Evolutionary conservation across 2,329 filamentous ascomycete species (phyloP), one percentile per base, ranked within the genome.

Genomic region (Calcarisporium arbuscula): DNA sequence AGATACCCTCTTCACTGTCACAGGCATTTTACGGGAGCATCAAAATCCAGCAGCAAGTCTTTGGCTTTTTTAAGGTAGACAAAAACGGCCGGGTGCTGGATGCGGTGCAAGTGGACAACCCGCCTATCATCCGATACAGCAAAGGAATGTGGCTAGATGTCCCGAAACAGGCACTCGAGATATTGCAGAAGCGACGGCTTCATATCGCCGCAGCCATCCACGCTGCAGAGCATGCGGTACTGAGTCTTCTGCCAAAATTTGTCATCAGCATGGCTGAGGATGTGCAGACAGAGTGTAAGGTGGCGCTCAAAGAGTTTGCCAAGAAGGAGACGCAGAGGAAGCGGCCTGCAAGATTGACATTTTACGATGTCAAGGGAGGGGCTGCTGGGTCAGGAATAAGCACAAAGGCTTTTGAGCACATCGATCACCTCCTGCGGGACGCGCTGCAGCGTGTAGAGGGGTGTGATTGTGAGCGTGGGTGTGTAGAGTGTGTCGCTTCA

Each of bases 121-220:
- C 90, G 4, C 88, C 92, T 0, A 86, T 96, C 33, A 77, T 92
- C 32, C 77, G 88, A 4, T 74, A 81, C 52, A 85, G 78, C 49
- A 94, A 92, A 55, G 92, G 89, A 25, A 85, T 95, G 78, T 98
- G 92, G 92, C 74, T 96, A 11, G 90, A 96, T 54, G 79, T 98
- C 3, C 90, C 92, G 0, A 80, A 80, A 41, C 59, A 58, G 1
- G 88, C 88, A 0, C 73, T 96, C 6, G 77, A 87, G 11, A 88
- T 95, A 27, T 71, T 98, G 2, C 73, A 80, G 26, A 72, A 72
- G 1, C 70, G 81, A 7, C 69, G 79, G 1, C 67, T 96, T 20
- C 86, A 95, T 54, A 72, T 90, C 8, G 90, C 87, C 0, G 92
- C 82, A 0, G 86, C 85, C 0, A 95, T 98, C 38, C 92, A 96